Evolutionary conservation across 805 yeast species (phyloP).

Genomic region (Cyberlindnera veronae): DNA sequence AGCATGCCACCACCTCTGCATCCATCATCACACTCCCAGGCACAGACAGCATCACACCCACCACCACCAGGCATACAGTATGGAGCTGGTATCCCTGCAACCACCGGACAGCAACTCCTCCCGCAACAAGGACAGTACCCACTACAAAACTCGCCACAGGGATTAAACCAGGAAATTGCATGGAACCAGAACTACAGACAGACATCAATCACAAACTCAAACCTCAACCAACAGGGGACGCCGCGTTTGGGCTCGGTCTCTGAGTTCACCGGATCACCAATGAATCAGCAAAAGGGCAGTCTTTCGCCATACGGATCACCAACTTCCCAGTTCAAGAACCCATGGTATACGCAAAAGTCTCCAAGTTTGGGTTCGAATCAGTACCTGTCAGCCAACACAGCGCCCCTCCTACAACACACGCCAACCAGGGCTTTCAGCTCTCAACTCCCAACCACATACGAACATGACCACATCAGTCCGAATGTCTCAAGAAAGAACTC

Average conservation of each 20-base stretch:
- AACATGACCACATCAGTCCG: conserved; percentile 31
- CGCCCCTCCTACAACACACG: conserved; percentile 13
- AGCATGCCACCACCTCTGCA: conserved; percentile 6
- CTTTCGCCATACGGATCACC: conserved; percentile 29
- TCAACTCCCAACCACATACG: conserved; percentile 50
- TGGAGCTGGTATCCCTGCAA: too few relatives aligned
- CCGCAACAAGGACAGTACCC: conserved; percentile 3
- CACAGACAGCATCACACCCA: not conserved
- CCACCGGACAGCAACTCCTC: conserved; percentile 4
- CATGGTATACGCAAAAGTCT: conserved; percentile 25
- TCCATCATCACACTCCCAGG: conserved; percentile 5
- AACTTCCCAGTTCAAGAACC: conserved; percentile 27
- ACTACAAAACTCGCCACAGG: conserved; percentile 6
- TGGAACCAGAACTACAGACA: conserved; percentile 26
- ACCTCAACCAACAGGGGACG: conserved; percentile 15
- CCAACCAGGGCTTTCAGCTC: conserved; percentile 25
- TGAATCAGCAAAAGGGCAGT: conserved; percentile 3
- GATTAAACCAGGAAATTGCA: conserved; percentile 17
- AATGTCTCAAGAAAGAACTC: conserved; percentile 21
- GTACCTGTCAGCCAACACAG: conserved; percentile 2
- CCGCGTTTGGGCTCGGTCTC: conserved; percentile 18
- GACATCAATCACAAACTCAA: conserved; percentile 15
- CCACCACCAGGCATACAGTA: too few relatives aligned
- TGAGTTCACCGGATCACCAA: conserved; percentile 7
- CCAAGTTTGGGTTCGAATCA: conserved; percentile 10